Percentiles rank a stretch among this genome's conserved stretches.
Conservation (phyloP, 768 basidiomycete genomes). For the Lactarius psammicola region DNA sequence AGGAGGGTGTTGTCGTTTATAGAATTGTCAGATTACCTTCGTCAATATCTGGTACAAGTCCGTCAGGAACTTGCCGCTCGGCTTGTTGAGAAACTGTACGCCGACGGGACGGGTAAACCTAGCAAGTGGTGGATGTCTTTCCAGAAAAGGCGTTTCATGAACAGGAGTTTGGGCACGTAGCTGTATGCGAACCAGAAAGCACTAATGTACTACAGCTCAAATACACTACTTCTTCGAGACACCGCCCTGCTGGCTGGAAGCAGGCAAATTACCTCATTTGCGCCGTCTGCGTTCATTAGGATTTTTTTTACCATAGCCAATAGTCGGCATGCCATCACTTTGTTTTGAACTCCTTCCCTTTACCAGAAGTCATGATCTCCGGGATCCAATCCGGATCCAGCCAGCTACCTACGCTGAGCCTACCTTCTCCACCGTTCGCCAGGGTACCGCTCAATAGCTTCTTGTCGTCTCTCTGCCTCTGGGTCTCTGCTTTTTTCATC, state of each 20-base stretch:
- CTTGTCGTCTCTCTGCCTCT: conserved; percentile 75
- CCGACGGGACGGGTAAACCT: conserved; percentile 89
- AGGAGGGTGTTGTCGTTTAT: background rate
- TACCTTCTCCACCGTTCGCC: conserved; percentile 48
- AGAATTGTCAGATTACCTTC: conserved; percentile 70
- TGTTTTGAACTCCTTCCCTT: conserved; percentile 57
- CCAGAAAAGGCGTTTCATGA: conserved; percentile 97
- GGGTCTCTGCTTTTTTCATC: conserved; percentile 70
- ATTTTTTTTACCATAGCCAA: conserved; percentile 87
- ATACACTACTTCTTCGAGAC: conserved; percentile 24
- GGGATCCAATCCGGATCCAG: conserved; percentile 96
- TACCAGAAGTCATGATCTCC: conserved; percentile 72
- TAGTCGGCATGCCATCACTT: conserved; percentile 69
- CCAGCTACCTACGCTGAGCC: conserved; percentile 70
- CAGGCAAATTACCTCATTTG: conserved; percentile 37
- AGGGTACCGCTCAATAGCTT: conserved; percentile 62
- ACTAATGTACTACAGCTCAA: conserved; percentile 29
- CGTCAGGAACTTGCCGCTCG: conserved; percentile 89
- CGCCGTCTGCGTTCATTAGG: conserved; percentile 77
- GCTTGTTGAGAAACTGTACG: conserved; percentile 85
- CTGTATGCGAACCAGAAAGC: conserved; percentile 7
- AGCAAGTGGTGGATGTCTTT: conserved; percentile 99
- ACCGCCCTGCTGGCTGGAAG: background rate
- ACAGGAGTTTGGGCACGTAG: conserved; percentile 77
- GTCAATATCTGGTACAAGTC: conserved; percentile 88